Conservation (phyloP, 1,139 yeast species). For the Keqinozyma sinolaborantium region DNA sequence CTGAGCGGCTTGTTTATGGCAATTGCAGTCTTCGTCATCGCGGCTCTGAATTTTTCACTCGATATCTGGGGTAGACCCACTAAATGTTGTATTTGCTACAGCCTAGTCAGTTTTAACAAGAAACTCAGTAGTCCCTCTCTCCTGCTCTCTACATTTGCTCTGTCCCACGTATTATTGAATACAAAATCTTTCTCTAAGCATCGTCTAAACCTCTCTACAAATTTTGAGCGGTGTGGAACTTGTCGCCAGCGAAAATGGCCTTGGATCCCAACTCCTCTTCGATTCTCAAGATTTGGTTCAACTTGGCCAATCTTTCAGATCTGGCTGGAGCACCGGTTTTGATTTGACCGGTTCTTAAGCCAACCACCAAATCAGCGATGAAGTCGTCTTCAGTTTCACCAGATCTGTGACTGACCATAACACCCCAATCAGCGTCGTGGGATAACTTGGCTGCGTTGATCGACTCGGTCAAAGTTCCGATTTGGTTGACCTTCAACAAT, state of each 20-base stretch:
- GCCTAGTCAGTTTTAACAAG: too few relatives aligned
- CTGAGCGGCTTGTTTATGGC: too few relatives aligned
- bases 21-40: too few relatives aligned
- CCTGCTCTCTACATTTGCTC: too few relatives aligned
- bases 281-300: constrained; percentile 88
- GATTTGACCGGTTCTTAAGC: constrained; percentile 91
- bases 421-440: constrained; percentile 86
- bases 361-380: constrained; percentile 91
- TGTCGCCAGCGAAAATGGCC: constrained; percentile 76
- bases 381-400: constrained; percentile 96
- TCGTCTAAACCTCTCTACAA: too few relatives aligned
- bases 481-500: constrained; percentile 89
- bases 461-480: constrained; percentile 82
- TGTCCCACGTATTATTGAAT: too few relatives aligned
- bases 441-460: constrained; percentile 86
- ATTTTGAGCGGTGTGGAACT: constrained; percentile 5
- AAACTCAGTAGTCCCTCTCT: too few relatives aligned
- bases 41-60: too few relatives aligned
- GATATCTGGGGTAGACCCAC: too few relatives aligned
- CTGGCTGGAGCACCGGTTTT: constrained; percentile 98
- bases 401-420: constrained; percentile 92
- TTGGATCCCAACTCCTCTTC: constrained; percentile 92
- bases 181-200: too few relatives aligned
- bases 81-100: too few relatives aligned
- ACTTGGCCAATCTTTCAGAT: constrained; percentile 94